Evolutionary conservation across 169 alveolate genomes (phyloP).

Genomic region (Pseudocohnilembus persalinus): DNA sequence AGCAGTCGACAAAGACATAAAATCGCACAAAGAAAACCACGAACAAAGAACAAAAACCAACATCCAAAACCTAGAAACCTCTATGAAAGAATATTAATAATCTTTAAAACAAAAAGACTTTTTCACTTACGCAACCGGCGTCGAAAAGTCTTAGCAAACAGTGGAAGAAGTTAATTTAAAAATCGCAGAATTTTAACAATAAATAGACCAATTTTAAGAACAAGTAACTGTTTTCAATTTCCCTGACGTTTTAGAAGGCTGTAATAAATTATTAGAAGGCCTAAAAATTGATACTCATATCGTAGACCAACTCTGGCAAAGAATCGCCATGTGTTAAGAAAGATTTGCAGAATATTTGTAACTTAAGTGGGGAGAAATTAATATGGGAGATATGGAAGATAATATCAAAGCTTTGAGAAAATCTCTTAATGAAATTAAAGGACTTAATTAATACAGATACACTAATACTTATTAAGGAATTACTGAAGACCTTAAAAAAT

Average conservation of each 20-base stretch:
- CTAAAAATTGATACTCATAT: constrained; percentile 80
- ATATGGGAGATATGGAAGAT: constrained; percentile 90
- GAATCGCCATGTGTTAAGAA: constrained; percentile 74
- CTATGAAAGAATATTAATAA: constrained; percentile 80
- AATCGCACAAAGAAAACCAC: constrained; percentile 85
- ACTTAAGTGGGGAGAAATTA: constrained; percentile 83
- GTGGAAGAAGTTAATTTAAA: constrained; percentile 73
- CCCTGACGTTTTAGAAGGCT: constrained; percentile 88
- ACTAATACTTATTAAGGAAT: constrained; percentile 90
- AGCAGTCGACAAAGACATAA: constrained; percentile 84
- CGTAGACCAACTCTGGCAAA: constrained; percentile 88
- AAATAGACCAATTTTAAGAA: constrained; percentile 74
- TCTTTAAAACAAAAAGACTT: constrained; percentile 87
- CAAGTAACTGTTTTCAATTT: constrained; percentile 87
- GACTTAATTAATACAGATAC: constrained; percentile 79
- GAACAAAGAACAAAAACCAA: constrained; percentile 79
- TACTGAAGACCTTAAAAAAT: constrained; percentile 80
- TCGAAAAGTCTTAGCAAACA: constrained; percentile 78
- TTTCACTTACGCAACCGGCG: constrained; percentile 89
- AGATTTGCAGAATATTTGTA: constrained; percentile 77
- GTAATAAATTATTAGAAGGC: constrained; percentile 80
- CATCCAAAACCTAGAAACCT: constrained; percentile 85
- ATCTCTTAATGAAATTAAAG: constrained; percentile 79
- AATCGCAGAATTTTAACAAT: constrained; percentile 62
- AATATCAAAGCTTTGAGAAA: constrained; percentile 82